A percentile compares a stretch with the other conserved stretches of the same genome.
These are phyloP conservation scores for Candida tropicalis DNA, from an alignment of 1,139 yeast genomes.

Conservation along the genomic window DNA sequence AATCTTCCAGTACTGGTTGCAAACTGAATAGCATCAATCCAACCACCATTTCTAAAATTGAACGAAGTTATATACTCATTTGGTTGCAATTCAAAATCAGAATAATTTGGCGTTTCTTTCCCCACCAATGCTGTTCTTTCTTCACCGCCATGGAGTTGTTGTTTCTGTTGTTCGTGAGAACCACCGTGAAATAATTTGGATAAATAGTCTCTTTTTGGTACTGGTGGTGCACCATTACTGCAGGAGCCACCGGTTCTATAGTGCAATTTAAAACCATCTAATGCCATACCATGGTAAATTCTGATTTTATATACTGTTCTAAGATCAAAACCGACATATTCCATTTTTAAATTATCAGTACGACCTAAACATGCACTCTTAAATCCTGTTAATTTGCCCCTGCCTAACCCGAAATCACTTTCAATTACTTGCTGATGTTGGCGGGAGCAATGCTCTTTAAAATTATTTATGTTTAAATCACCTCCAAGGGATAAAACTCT, in stretches of 20 bases:
- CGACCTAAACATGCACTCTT: conserved; percentile 51
- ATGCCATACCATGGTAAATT: conserved; percentile 69
- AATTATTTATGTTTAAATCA: conserved; percentile 35
- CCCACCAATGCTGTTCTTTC: conserved; percentile 53
- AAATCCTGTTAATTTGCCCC: conserved; percentile 42
- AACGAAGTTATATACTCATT: conserved; percentile 67
- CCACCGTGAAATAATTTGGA: conserved; percentile 28
- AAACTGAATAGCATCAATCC: conserved; percentile 89
- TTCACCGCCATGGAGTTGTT: conserved; percentile 8
- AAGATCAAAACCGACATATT: conserved; percentile 34
- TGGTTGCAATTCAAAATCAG: conserved; percentile 55
- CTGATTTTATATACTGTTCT: conserved; percentile 48
- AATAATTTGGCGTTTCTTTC: conserved; percentile 54
- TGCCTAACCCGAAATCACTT: conserved; percentile 46
- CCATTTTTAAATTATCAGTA: conserved; percentile 21
- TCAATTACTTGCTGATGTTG: conserved; percentile 22
- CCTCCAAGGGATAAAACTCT: conserved; percentile 51
- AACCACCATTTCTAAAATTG: conserved; percentile 72
- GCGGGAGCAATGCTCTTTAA: conserved; percentile 25
- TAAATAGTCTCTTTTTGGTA: conserved; percentile 53
- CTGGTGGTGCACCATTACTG: conserved; percentile 36
- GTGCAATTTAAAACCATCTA: conserved; percentile 66
- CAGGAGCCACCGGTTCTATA: conserved; percentile 13
- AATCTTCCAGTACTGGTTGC: conserved; percentile 52
- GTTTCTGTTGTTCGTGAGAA: background rate